These are phyloP conservation scores for Xerocomus tenax DNA, from an alignment of 1,284 basidiomycete species.

Conservation along the genomic window DNA sequence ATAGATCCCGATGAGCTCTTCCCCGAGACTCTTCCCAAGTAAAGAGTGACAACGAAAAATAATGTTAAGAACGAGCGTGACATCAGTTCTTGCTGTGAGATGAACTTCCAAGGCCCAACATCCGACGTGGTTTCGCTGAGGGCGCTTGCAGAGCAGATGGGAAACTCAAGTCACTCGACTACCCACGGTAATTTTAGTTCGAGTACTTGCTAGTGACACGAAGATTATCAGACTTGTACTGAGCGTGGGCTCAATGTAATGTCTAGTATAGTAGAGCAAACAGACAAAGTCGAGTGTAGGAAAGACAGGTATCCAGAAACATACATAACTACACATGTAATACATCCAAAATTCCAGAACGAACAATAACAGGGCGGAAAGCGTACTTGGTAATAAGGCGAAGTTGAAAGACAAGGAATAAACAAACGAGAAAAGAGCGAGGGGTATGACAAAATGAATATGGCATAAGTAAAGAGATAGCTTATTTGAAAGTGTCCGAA, in stretches of 20 bases:
- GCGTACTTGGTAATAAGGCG: slow-evolving; percentile 16
- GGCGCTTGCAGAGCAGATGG: not conserved
- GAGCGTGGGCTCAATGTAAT: not conserved
- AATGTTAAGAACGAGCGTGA: slow-evolving; percentile 9
- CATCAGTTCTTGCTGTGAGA: slow-evolving; percentile 14
- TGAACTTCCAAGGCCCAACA: slow-evolving; percentile 15
- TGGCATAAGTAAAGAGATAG: slow-evolving; percentile 27
- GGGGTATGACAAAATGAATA: slow-evolving; percentile 28
- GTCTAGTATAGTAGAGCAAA: slow-evolving; percentile 12
- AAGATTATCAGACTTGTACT: not conserved
- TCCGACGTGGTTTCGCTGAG: slow-evolving; percentile 11
- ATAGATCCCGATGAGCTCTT: not conserved
- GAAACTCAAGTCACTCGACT: not conserved
- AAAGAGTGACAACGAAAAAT: slow-evolving; percentile 12
- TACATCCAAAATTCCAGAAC: slow-evolving; percentile 31
- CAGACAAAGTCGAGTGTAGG: slow-evolving; percentile 15
- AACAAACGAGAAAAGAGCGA: slow-evolving; percentile 17
- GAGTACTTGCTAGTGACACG: no score
- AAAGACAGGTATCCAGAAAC: slow-evolving; percentile 32
- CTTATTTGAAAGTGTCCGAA: slow-evolving; percentile 19
- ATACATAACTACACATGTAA: slow-evolving; percentile 33
- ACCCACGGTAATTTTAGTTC: not conserved
- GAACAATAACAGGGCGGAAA: slow-evolving; percentile 18
- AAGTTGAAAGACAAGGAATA: slow-evolving; percentile 13
- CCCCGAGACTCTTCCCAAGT: slow-evolving; percentile 7